Base-by-base conservation (phyloP, 1,284 basidiomycete species). In the Ustilago bromivora region DNA sequence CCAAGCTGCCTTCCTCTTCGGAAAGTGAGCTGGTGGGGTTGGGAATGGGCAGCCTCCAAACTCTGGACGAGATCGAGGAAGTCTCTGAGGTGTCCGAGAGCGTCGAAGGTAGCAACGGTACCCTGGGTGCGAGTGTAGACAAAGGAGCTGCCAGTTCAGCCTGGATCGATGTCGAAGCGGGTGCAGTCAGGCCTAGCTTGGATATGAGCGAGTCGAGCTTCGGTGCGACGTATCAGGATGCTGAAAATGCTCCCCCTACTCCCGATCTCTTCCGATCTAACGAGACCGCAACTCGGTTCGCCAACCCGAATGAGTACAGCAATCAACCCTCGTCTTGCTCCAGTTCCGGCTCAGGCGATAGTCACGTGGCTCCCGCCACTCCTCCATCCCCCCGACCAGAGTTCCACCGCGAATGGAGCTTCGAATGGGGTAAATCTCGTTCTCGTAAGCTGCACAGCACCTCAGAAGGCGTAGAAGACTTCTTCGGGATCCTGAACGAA, bases 321-420 rank as follows among this genome's bases (percentile, higher is more conserved):
- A 57, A 47, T 12, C 31, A 68, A 12, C 56, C 59, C 17, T 73
- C 74, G 12, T 75, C 68, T 4, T 61, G 55, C 4, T 57, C 61
- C 35, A 58, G 55, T 5, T 57, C 61, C 35, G 71, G 78, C 51
- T 82, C 81, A 35, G 56, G 43, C 17, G 81, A 82, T 28, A 78
- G 73, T 49, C 68, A 76, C 28, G 77, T 54, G 0, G 67, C 71
- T 5, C 68, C 71, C 4, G 69, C 77, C 17, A 76, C 69, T 19
- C 69, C 60, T 12, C 23, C 23, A 28, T 73, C 68, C 28, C 78
- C 78, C 10, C 61, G 81, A 38, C 82, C 82, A 38, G 82, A 83
- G 36, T 81, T 82, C 47, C 73, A 78, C 49, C 70, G 79, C 32
- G 79, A 82, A 15, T 83, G 82, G 82, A 76, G 68, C 32, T 82